These are phyloP conservation scores for apple (Malus domestica) DNA, from an alignment of 306 rosid genomes.

Conservation along the genomic window DNA sequence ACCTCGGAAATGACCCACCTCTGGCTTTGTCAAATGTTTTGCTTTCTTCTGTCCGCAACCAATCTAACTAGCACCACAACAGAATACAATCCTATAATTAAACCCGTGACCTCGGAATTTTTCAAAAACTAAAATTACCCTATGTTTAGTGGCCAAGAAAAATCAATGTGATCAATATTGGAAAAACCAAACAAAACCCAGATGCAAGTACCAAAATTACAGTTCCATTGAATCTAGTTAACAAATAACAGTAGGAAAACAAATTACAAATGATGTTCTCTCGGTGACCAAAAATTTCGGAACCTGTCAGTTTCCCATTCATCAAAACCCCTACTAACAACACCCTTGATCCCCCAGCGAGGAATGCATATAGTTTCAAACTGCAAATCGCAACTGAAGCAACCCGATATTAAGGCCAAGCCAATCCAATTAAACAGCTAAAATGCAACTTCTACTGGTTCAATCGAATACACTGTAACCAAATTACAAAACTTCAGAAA, in stretches of 20 bases:
- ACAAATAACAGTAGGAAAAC: not conserved
- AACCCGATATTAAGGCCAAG: not conserved
- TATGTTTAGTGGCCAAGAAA: not conserved
- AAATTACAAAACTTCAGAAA: not conserved
- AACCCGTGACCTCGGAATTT: constrained; percentile 1
- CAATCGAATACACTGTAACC: not conserved
- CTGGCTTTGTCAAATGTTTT: constrained; percentile 86
- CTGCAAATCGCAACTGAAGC: not conserved
- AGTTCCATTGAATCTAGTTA: not conserved
- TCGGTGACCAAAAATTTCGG: not conserved
- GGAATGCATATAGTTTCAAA: not conserved
- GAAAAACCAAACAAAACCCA: not conserved
- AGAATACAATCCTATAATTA: constrained; percentile 35
- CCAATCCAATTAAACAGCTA: not conserved
- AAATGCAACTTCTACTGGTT: not conserved
- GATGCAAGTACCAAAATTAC: not conserved
- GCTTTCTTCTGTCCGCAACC: constrained; percentile 99
- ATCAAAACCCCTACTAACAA: not conserved
- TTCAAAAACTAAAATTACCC: not conserved
- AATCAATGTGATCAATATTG: not conserved
- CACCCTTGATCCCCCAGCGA: not conserved
- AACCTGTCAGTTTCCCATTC: not conserved
- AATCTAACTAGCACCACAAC: constrained; percentile 75
- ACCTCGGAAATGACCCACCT: constrained; percentile 96
- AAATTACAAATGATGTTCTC: not conserved